A percentile compares a stretch with the other conserved stretches of the same genome.
Evolutionary conservation across 768 basidiomycete genomes (phyloP).

Genomic region (Auricularia cornea): DNA sequence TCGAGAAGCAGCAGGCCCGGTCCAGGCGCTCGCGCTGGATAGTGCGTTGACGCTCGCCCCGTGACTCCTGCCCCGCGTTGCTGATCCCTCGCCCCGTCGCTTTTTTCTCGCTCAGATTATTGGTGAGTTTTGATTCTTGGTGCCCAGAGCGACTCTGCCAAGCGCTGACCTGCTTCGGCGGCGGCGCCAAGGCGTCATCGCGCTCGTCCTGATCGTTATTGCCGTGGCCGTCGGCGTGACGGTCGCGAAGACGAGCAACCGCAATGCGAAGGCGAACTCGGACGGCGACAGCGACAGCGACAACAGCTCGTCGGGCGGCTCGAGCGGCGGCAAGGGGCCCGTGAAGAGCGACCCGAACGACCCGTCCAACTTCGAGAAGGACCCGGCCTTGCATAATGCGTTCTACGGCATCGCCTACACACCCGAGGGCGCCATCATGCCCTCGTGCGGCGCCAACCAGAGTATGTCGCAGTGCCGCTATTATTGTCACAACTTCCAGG

Average conservation of each 20-base stretch:
- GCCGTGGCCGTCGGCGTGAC: slow-evolving; percentile 59
- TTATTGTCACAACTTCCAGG: not conserved
- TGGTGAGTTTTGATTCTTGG: not conserved
- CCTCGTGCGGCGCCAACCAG: slow-evolving; percentile 52
- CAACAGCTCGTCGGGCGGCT: slow-evolving; percentile 9
- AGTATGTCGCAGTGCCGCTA: slow-evolving; percentile 18
- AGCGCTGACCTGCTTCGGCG: not conserved
- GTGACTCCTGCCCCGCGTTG: not conserved
- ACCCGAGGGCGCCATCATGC: slow-evolving; percentile 62
- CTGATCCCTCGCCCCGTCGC: not conserved
- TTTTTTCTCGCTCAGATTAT: not conserved
- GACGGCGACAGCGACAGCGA: slow-evolving; percentile 22
- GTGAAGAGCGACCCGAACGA: slow-evolving; percentile 44
- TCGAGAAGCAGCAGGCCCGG: slow-evolving; percentile 10
- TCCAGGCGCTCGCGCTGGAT: slow-evolving; percentile 45
- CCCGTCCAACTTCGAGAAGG: slow-evolving; percentile 69
- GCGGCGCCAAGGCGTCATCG: slow-evolving; percentile 26
- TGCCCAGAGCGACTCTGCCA: not conserved
- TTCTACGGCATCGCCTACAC: slow-evolving; percentile 90
- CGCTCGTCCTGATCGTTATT: slow-evolving; percentile 37
- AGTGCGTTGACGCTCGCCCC: slow-evolving; percentile 31
- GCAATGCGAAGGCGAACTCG: slow-evolving; percentile 22
- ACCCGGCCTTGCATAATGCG: slow-evolving; percentile 56
- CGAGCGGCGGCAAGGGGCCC: slow-evolving; percentile 5
- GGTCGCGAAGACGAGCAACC: slow-evolving; percentile 50